phyloP scores from a whole-genome alignment of 257 asterid genomes.

The Nicotiana knightiana region DNA sequence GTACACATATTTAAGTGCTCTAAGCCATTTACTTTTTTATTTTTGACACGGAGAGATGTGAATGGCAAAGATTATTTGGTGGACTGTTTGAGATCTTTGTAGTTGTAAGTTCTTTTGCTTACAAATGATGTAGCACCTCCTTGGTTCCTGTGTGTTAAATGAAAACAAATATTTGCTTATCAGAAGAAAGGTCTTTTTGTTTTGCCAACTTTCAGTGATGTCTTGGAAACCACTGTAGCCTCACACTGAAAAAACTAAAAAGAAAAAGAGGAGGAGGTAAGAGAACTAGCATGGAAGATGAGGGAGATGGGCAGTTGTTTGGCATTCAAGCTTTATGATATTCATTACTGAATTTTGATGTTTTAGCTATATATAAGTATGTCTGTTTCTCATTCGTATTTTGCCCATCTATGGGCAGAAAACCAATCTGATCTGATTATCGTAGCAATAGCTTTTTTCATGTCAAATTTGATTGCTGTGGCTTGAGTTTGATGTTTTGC shows the following conservation, averaged over 20 bases:
- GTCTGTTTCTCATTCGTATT: not conserved
- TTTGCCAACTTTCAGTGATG: not conserved
- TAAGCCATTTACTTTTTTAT: not conserved
- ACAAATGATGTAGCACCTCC: not conserved
- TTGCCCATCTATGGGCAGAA: not conserved
- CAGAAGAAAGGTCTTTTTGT: not conserved
- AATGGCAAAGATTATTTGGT: not conserved
- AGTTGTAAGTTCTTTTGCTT: not conserved
- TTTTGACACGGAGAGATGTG: not conserved
- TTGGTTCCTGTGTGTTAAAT: not conserved
- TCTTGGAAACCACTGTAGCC: not conserved
- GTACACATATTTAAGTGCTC: not conserved
- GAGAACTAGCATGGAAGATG: not conserved
- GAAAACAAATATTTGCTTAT: not conserved
- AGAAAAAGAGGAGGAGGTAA: not conserved
- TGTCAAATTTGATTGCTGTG: not conserved
- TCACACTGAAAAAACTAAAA: not conserved
- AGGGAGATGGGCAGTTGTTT: not conserved
- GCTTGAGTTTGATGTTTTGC: not conserved
- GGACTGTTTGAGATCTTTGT: not conserved
- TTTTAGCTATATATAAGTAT: not conserved
- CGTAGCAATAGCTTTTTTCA: not conserved
- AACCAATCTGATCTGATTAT: conserved; percentile 2
- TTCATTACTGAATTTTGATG: conserved; percentile 5
- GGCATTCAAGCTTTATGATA: not conserved